phyloP scores from a whole-genome alignment of 2,329 filamentous ascomycete genomes.

The Clarireedia hainanense region DNA sequence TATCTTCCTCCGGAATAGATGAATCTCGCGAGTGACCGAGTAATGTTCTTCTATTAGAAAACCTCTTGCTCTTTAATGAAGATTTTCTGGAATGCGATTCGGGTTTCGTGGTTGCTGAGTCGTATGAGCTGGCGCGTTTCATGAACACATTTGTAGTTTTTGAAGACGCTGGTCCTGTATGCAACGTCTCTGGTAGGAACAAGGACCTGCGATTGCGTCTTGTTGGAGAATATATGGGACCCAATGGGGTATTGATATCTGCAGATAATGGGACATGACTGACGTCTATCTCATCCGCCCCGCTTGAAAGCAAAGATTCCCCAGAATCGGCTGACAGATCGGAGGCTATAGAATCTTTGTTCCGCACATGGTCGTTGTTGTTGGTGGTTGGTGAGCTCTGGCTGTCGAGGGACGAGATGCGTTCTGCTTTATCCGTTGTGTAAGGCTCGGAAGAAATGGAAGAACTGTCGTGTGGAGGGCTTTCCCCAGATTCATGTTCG shows the following conservation, averaged over 20 bases:
- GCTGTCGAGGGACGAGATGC: background rate
- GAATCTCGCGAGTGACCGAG: constrained; percentile 11
- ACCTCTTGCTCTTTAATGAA: constrained; percentile 1
- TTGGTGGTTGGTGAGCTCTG: background rate
- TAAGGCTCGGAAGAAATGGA: background rate
- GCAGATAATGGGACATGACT: constrained; percentile 20
- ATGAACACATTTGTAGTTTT: background rate
- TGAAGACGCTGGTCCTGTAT: constrained; percentile 16
- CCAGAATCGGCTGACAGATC: background rate
- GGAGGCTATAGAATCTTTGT: background rate
- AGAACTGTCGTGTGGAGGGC: background rate
- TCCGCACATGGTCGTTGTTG: background rate
- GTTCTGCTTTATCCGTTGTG: background rate
- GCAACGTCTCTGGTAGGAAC: constrained; percentile 17
- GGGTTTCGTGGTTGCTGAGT: background rate
- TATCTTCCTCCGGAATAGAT: constrained; percentile 25
- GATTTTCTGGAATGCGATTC: background rate
- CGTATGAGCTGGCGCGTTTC: background rate
- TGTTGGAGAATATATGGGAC: background rate
- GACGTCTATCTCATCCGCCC: constrained; percentile 18
- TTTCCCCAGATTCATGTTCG: background rate
- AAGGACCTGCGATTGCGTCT: constrained; percentile 9
- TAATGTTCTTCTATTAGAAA: constrained; percentile 20
- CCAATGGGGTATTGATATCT: background rate
- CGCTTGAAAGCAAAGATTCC: background rate